Evolutionary conservation across 768 basidiomycete genomes (phyloP), one percentile per base, ranked within the genome.

Genomic region (Trichaptum fuscoviolaceum): DNA sequence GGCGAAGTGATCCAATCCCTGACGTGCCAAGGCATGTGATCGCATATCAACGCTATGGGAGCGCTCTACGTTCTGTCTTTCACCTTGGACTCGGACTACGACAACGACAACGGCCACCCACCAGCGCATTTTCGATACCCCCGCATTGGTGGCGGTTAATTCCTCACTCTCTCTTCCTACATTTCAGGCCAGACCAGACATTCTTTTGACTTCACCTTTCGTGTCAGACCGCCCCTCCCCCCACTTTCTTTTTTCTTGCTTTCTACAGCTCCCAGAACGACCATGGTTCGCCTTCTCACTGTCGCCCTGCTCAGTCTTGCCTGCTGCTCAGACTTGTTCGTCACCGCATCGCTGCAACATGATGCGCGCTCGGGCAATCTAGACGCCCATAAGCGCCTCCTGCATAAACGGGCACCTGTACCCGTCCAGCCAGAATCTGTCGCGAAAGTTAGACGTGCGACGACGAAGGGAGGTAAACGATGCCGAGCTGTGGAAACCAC

Each of bases 281-380:
- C 42, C 42, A 52, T 52, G 42, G 42, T 52, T 52, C 42, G 42
- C 42, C 42, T 52, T 52, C 42, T 52, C 42, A 52, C 42, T 52
- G 42, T 52, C 42, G 42, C 15, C 15, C 12, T 52, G 42, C 12
- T 52, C 15, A 12, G 6, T 20, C 42, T 52, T 20, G 42, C 42
- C 42, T 52, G 42, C 42, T 52, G 3, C 42, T 52, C 42, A 15
- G 42, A 52, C 15, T 20, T 52, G 20, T 52, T 52, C 20, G 42
- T 12, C 42, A 52, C 2, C 42, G 42, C 42, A 52, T 52, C 42
- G 42, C 42, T 52, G 42, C 42, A 52, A 52, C 42, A 52, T 20
- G 42, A 52, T 52, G 42, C 42, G 42, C 42, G 42, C 20, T 52
- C 42, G 5, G 42, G 42, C 42, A 12, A 52, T 52, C 42, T 52